These are phyloP conservation scores for Phaffia australis DNA, from an alignment of 768 basidiomycete genomes.

Conservation along the genomic window DNA sequence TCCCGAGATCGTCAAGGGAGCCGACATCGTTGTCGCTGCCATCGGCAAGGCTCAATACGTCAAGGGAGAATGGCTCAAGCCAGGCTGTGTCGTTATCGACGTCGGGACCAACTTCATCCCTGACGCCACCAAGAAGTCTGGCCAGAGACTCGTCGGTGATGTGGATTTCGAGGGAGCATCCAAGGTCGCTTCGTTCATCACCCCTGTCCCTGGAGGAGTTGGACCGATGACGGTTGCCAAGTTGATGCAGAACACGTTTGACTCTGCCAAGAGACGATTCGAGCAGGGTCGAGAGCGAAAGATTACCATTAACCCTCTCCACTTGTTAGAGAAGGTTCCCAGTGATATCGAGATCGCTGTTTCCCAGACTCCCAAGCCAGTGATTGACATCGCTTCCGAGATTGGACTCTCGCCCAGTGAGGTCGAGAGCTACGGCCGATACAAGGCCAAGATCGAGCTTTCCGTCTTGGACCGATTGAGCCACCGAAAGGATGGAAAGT, in stretches of 20 bases:
- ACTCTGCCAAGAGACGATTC: constrained; percentile 72
- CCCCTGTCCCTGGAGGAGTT: constrained; percentile 96
- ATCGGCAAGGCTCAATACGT: constrained; percentile 86
- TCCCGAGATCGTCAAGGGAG: constrained; percentile 63
- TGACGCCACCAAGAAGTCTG: constrained; percentile 83
- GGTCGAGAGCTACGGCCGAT: constrained; percentile 85
- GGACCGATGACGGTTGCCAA: constrained; percentile 99
- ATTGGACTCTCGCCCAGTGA: constrained; percentile 78
- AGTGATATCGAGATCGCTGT: constrained; percentile 93
- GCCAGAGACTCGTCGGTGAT: constrained; percentile 90
- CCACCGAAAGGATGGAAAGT: constrained; percentile 84
- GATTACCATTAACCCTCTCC: constrained; percentile 57
- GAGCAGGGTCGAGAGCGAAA: constrained; percentile 55
- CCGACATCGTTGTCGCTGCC: constrained; percentile 92
- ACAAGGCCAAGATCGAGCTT: constrained; percentile 95
- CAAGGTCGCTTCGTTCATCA: constrained; percentile 73
- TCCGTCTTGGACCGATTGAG: constrained; percentile 70
- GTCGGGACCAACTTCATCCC: constrained; percentile 95
- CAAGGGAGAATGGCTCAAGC: constrained; percentile 89
- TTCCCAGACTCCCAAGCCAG: constrained; percentile 84
- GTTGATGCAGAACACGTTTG: constrained; percentile 88
- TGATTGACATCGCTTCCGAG: constrained; percentile 72
- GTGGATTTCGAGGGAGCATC: constrained; percentile 75
- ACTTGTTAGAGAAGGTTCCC: constrained; percentile 75
- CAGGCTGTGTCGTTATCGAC: constrained; percentile 88